Conservation (phyloP, 2,329 filamentous ascomycete species). For the Colletotrichum horii region DNA sequence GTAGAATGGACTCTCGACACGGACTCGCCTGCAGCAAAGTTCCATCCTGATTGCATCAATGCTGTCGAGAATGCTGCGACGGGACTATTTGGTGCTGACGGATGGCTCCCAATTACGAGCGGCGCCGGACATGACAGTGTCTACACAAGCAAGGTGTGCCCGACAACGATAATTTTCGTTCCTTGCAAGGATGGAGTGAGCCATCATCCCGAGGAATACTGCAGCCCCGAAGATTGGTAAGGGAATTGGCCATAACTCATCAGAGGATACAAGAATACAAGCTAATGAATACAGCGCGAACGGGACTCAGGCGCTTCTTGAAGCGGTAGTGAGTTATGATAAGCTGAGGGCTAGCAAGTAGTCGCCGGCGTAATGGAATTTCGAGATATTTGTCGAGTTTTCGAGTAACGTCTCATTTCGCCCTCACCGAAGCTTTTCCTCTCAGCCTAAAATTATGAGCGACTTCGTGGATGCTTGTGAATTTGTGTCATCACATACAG, state of each 20-base stretch:
- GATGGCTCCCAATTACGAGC: slow-evolving; percentile 41
- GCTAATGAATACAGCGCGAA: slow-evolving; percentile 15
- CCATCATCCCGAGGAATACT: slow-evolving; percentile 69
- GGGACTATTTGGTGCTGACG: slow-evolving; percentile 56
- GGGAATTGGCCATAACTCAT: background rate
- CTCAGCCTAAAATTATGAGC: background rate
- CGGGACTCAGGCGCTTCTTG: slow-evolving; percentile 24
- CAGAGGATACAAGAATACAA: slow-evolving; percentile 22
- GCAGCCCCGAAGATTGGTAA: slow-evolving; percentile 61
- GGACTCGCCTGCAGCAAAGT: slow-evolving; percentile 65
- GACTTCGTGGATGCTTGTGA: background rate
- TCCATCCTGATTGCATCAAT: slow-evolving; percentile 70
- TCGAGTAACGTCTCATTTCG: background rate
- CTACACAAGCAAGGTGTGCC: slow-evolving; percentile 62
- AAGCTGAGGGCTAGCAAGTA: background rate
- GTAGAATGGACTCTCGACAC: slow-evolving; percentile 68
- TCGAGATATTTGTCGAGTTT: background rate
- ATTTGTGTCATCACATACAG: background rate
- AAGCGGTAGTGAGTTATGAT: slow-evolving; percentile 25
- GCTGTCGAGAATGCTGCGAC: slow-evolving; percentile 66
- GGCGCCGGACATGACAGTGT: slow-evolving; percentile 57
- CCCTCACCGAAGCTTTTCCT: background rate
- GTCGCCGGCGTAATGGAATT: background rate
- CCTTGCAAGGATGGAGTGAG: slow-evolving; percentile 67
- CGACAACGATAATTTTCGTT: slow-evolving; percentile 72